These are phyloP conservation scores for Schizosaccharomyces octosporus DNA, from an alignment of 805 yeast genomes.

Conservation along the genomic window DNA sequence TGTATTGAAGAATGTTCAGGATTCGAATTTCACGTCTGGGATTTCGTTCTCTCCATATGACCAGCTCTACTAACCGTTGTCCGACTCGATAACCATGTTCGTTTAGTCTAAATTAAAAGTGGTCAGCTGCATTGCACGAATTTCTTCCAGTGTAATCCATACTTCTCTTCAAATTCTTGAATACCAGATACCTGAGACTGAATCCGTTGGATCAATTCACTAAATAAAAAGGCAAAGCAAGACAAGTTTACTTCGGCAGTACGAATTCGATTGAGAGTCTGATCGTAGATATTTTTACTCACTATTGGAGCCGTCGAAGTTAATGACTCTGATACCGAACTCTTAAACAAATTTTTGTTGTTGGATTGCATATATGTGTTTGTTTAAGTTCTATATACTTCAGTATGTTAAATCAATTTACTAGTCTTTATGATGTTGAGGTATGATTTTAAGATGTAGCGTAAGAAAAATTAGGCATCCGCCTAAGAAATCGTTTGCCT, in stretches of 20 bases:
- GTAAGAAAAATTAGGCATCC: too few relatives aligned
- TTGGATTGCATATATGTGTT: background rate
- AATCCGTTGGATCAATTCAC: constrained; percentile 44
- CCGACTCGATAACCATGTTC: constrained; percentile 62
- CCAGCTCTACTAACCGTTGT: constrained; percentile 40
- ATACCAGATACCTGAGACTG: constrained; percentile 40
- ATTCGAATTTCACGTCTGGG: constrained; percentile 39
- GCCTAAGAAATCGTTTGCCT: too few relatives aligned
- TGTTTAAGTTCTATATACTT: too few relatives aligned
- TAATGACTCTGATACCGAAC: background rate
- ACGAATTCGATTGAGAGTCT: constrained; percentile 33
- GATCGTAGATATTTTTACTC: constrained; percentile 30
- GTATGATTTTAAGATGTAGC: too few relatives aligned
- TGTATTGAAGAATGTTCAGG: constrained; percentile 45
- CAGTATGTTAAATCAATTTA: too few relatives aligned
- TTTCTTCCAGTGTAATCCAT: background rate
- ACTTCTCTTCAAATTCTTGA: constrained; percentile 31
- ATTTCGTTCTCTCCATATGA: constrained; percentile 42
- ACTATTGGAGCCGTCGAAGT: background rate
- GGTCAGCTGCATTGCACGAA: background rate
- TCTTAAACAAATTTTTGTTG: background rate
- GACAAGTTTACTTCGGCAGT: constrained; percentile 42
- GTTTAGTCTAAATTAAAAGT: constrained; percentile 21
- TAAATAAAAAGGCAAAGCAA: constrained; percentile 41
- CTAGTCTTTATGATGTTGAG: too few relatives aligned